phyloP scores from a whole-genome alignment of 1,139 yeast genomes.

The Blastobotrys raffinosifermentans region DNA sequence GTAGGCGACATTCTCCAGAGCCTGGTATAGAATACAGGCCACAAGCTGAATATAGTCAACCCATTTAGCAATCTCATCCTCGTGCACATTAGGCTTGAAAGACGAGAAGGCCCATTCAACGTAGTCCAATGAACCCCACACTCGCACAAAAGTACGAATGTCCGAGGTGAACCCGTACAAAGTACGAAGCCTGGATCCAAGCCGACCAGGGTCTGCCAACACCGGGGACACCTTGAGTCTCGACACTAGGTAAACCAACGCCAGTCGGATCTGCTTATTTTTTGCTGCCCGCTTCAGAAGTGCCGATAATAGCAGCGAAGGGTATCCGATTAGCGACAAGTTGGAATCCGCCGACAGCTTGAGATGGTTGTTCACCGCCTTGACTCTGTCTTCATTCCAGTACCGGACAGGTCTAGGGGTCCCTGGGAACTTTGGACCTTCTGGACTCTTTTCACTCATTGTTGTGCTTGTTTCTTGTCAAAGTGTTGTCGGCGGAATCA shows the following conservation, averaged over 20 bases:
- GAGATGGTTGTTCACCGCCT: constrained; percentile 8
- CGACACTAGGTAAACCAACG: constrained; percentile 5
- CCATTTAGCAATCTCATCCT: constrained; percentile 14
- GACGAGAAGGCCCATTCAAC: constrained; percentile 34
- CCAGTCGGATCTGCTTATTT: constrained; percentile 10
- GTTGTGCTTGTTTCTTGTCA: not conserved
- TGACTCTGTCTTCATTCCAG: constrained; percentile 7
- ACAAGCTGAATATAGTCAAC: constrained; percentile 32
- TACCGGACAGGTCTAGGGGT: not conserved
- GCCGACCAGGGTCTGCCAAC: constrained; percentile 7
- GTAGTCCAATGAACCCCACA: constrained; percentile 35
- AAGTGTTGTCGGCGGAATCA: no score
- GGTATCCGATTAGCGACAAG: constrained; percentile 27
- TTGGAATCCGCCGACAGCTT: constrained; percentile 14
- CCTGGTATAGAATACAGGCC: constrained; percentile 35
- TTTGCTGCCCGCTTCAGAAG: constrained; percentile 15
- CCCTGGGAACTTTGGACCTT: not conserved
- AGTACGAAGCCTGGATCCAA: constrained; percentile 22
- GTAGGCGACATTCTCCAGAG: constrained; percentile 39
- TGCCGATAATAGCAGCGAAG: constrained; percentile 25
- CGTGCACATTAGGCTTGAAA: constrained; percentile 19
- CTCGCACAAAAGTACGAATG: constrained; percentile 35
- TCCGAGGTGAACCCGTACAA: constrained; percentile 34
- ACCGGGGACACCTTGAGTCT: constrained; percentile 1
- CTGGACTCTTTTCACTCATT: not conserved